Evolutionary conservation across 805 yeast genomes (phyloP), one percentile per base, ranked within the genome.

Genomic region (Saccharomycopsis oosterbeekiorum): DNA sequence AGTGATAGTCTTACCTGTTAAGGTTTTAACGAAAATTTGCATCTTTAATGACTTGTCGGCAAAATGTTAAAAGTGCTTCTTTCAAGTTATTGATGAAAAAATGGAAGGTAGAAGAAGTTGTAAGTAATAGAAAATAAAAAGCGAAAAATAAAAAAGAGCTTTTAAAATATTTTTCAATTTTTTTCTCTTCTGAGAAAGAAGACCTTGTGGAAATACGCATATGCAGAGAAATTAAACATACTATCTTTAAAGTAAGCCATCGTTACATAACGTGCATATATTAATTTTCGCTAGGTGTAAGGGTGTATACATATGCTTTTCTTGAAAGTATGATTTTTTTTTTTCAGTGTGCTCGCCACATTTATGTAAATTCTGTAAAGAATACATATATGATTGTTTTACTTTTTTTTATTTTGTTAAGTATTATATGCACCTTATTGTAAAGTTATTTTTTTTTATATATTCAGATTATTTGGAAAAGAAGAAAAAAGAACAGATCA

Each of bases 1-100:
- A 76, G 97, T 92, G 82, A 94, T 93, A 76, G 98, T 87, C 90
- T 93, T 93, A 83, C 98, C 98, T 73, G 98, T 92, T 78, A 94
- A 86, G 83, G 99, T 93, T 84, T 93, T 94, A 81, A 94, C 98
- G 83, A 94, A 94, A 84, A 93, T 92, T 84, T 89, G 96, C 96
- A 88, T 88, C 75, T 73, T 75, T 47, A 47, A 47, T 47, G 79
- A 76, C 67, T 77, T 74, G 82, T 78, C 82, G 75, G 81, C 82
- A 78, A 74, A 29, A 55, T 41, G 15, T 14, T 26, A 43, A 60
- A 21, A 50, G 63, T 63, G 65, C 65, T 61, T 63, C 65, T 63
- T 63, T 63, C 65, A 63, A 56, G 24, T 57, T 55, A 62, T 60
- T 29, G 55, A 26, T 24, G 34, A 36, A 26, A 14, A 50, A 36